Percentiles rank a stretch among this genome's conserved stretches.
Conservation (phyloP, 352 stramenopile species). For the Saprolegnia parasitica region DNA sequence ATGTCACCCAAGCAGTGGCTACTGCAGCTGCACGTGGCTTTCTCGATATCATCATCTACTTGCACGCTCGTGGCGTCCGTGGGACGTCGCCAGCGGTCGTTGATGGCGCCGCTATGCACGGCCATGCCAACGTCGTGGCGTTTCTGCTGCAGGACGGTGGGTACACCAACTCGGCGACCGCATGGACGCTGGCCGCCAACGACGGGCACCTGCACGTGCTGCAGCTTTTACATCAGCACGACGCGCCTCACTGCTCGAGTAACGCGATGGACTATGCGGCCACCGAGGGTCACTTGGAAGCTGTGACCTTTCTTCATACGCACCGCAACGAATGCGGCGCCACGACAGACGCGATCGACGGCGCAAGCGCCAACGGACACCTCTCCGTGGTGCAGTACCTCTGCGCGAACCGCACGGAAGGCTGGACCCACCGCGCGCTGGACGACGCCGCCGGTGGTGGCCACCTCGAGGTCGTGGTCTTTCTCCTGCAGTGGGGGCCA, state of each 20-base stretch:
- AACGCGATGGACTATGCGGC: conserved; percentile 28
- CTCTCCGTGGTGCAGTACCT: conserved; percentile 22
- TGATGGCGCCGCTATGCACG: conserved; percentile 23
- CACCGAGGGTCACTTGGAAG: conserved; percentile 23
- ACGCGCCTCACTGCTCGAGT: conserved; percentile 16
- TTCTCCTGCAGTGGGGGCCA: background rate
- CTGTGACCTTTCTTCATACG: conserved; percentile 17
- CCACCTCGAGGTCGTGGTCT: conserved; percentile 18
- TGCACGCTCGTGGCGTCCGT: background rate
- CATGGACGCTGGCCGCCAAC: conserved; percentile 22
- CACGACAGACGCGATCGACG: conserved; percentile 26
- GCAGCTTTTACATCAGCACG: conserved; percentile 10
- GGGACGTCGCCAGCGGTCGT: conserved; percentile 4
- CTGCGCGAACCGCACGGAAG: conserved; percentile 22
- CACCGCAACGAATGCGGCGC: conserved; percentile 16
- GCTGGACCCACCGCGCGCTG: conserved; percentile 23
- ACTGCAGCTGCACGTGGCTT: conserved; percentile 15
- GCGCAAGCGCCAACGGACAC: conserved; percentile 23
- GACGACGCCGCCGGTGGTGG: conserved; percentile 23
- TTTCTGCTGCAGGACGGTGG: conserved; percentile 17
- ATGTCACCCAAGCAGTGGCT: conserved; percentile 5
- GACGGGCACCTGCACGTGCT: conserved; percentile 26
- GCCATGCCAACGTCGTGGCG: conserved; percentile 22
- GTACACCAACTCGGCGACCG: background rate
- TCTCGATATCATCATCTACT: conserved; percentile 22